Evolutionary conservation across 1,284 basidiomycete species (phyloP).

Genomic region (Mycena citricolor): DNA sequence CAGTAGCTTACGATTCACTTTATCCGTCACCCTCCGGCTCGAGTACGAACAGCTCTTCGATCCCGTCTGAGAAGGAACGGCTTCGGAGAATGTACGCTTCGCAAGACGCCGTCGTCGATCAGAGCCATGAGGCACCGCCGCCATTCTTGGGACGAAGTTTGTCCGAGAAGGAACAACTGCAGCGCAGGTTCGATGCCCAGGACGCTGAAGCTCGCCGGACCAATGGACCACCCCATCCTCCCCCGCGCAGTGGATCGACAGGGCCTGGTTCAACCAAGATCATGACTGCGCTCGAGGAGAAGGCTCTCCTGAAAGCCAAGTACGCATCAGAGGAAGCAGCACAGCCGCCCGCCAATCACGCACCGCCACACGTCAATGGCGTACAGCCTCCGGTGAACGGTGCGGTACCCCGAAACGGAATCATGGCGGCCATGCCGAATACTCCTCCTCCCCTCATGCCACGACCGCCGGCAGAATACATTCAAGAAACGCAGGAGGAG

Average conservation of each 20-base stretch:
- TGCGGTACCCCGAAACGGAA: too few relatives aligned
- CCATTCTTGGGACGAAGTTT: conserved; percentile 19
- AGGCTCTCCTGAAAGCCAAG: conserved; percentile 62
- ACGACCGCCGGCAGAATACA: conserved; percentile 72
- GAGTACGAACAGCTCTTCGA: conserved; percentile 29
- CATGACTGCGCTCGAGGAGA: conserved; percentile 75
- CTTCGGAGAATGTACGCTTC: conserved; percentile 35
- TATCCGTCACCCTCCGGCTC: conserved; percentile 40
- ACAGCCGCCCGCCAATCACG: conserved; percentile 9
- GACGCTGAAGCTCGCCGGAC: conserved; percentile 46
- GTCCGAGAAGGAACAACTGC: conserved; percentile 51
- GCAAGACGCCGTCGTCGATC: conserved; percentile 23
- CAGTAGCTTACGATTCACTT: conserved; percentile 58
- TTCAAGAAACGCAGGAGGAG: conserved; percentile 72
- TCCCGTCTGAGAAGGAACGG: conserved; percentile 36
- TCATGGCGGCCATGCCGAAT: too few relatives aligned
- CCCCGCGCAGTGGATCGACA: conserved; percentile 24
- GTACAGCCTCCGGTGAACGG: too few relatives aligned
- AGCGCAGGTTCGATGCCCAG: conserved; percentile 60
- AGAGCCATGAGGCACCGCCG: conserved; percentile 22
- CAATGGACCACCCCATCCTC: conserved; percentile 25
- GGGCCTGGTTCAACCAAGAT: conserved; percentile 38
- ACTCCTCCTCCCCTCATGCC: conserved; percentile 68
- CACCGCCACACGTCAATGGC: too few relatives aligned
- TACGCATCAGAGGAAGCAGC: conserved; percentile 54